phyloP scores from a whole-genome alignment of 306 rosid species.

The Vigna radiata region DNA sequence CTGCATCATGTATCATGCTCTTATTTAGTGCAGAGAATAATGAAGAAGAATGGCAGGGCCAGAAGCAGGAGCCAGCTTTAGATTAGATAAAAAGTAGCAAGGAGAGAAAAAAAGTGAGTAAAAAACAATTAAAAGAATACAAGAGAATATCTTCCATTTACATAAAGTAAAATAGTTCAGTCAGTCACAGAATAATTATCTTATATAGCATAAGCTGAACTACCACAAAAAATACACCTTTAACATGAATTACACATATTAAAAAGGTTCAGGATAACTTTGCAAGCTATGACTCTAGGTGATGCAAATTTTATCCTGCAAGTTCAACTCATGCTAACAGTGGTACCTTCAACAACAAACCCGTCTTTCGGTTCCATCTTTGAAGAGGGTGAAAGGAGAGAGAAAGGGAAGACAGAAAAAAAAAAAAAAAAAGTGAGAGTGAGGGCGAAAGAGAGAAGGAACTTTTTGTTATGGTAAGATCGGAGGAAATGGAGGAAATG shows the following conservation, averaged over 20 bases:
- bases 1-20: slow-evolving; percentile 53
- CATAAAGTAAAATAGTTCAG: slow-evolving; percentile 43
- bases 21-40: slow-evolving; percentile 50
- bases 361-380: slow-evolving; percentile 59
- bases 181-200: slow-evolving; percentile 40
- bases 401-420: background rate
- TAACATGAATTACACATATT: slow-evolving; percentile 41
- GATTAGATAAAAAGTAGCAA: slow-evolving; percentile 30
- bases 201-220: slow-evolving; percentile 37
- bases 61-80: slow-evolving; percentile 51
- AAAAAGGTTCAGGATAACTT: slow-evolving; percentile 22
- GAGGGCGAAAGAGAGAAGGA: background rate
- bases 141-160: slow-evolving; percentile 19
- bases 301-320: slow-evolving; percentile 13
- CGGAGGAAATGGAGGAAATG: slow-evolving; percentile 40
- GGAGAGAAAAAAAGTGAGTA: background rate
- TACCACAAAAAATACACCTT: slow-evolving; percentile 9
- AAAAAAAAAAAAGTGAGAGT: background rate
- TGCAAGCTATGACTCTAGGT: slow-evolving; percentile 1
- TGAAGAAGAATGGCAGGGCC: slow-evolving; percentile 49
- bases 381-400: slow-evolving; percentile 41
- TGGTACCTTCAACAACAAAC: slow-evolving; percentile 61
- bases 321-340: slow-evolving; percentile 31
- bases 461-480: slow-evolving; percentile 20
- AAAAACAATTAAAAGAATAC: slow-evolving; percentile 1